Percentiles rank a stretch among this genome's conserved stretches.
Conservation (phyloP, 75 land plant species). For the Chamaecyparis obtusa region DNA sequence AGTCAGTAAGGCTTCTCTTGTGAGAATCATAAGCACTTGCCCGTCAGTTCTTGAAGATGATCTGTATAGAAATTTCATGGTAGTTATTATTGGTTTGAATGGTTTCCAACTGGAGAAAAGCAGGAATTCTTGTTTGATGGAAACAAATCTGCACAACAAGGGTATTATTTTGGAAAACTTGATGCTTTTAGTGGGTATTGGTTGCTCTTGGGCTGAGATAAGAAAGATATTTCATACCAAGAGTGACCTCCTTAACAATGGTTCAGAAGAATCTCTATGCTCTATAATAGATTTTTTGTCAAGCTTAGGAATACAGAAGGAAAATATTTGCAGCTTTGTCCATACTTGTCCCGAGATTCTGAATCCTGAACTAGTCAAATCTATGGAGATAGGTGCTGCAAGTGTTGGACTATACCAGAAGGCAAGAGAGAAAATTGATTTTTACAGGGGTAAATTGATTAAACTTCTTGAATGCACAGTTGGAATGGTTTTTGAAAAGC, state of each 20-base stretch:
- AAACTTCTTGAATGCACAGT: background rate
- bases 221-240: too few species aligned
- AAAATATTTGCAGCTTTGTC: background rate
- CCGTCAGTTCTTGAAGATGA: slow-evolving; percentile 42
- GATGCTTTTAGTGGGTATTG: slow-evolving; percentile 1
- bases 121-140: slow-evolving; percentile 24
- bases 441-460: background rate
- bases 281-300: background rate
- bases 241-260: background rate
- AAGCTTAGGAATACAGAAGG: background rate
- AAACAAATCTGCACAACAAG: background rate
- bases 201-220: background rate
- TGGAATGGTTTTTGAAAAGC: background rate
- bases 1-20: slow-evolving; percentile 16
- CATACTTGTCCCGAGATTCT: background rate
- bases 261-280: background rate
- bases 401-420: background rate
- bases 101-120: slow-evolving; percentile 20
- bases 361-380: background rate
- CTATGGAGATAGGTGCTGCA: background rate
- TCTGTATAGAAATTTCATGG: too few species aligned
- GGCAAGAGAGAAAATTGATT: background rate
- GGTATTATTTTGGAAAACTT: background rate
- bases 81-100: slow-evolving; percentile 12
- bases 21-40: slow-evolving; percentile 28